Evolutionary conservation across 768 basidiomycete genomes (phyloP).

Genomic region (Daedalea quercina): DNA sequence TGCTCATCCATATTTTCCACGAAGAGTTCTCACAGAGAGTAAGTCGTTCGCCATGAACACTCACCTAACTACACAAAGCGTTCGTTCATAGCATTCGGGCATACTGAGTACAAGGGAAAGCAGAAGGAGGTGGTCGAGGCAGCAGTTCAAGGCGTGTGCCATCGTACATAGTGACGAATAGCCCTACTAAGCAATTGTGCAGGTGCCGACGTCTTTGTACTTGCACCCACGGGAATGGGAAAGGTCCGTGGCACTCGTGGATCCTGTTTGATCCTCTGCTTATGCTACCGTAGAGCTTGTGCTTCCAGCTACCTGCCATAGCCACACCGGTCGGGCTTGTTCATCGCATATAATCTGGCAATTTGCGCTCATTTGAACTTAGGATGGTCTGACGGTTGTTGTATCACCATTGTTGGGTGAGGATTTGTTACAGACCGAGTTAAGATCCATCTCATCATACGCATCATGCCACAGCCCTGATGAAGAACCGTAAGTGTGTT

Average conservation of each 20-base stretch:
- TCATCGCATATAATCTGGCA: neutral
- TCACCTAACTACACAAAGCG: no score
- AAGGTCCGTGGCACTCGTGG: slow-evolving; percentile 40
- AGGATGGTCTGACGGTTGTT: slow-evolving; percentile 69
- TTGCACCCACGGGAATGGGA: slow-evolving; percentile 87
- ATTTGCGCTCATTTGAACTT: neutral
- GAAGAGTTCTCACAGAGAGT: neutral
- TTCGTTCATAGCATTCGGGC: slow-evolving; percentile 52
- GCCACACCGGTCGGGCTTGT: slow-evolving; percentile 42
- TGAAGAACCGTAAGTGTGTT: slow-evolving; percentile 66
- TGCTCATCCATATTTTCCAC: neutral
- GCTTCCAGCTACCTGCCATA: slow-evolving; percentile 80
- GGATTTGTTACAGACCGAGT: slow-evolving; percentile 12
- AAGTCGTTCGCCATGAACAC: neutral
- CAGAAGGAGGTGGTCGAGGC: slow-evolving; percentile 73
- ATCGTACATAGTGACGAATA: neutral
- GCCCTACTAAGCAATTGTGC: neutral
- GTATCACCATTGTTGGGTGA: slow-evolving; percentile 72
- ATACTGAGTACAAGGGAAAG: slow-evolving; percentile 64
- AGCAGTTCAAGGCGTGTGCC: slow-evolving; percentile 48
- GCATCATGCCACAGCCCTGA: slow-evolving; percentile 45
- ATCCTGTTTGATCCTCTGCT: neutral
- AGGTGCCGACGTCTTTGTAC: slow-evolving; percentile 72
- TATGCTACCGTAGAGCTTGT: slow-evolving; percentile 50
- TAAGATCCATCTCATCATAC: neutral